Evolutionary conservation across 768 basidiomycete genomes (phyloP).

Genomic region (Cubamyces sp.): DNA sequence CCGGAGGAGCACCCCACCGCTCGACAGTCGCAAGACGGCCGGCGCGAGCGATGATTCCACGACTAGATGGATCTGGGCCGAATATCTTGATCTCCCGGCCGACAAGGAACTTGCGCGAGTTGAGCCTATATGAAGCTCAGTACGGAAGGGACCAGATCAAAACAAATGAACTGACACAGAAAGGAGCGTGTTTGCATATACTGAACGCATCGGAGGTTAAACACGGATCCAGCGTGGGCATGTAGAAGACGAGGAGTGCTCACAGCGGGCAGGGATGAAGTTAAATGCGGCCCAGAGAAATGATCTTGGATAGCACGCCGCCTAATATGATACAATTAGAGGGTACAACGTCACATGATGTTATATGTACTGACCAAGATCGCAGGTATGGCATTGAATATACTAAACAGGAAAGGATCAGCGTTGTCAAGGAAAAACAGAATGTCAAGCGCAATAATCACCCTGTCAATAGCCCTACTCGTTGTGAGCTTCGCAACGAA

Average conservation of each 20-base stretch:
- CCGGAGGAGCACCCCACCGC: conserved; percentile 9
- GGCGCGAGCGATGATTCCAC: conserved; percentile 5
- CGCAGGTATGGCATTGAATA: background rate
- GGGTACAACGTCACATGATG: too few species aligned
- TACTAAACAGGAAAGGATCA: background rate
- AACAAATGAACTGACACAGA: too few species aligned
- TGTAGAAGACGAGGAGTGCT: too few species aligned
- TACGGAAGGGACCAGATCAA: too few species aligned
- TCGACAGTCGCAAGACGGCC: conserved; percentile 5
- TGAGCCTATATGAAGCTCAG: background rate
- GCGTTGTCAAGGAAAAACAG: background rate
- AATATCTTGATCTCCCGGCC: background rate
- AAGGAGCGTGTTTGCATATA: too few species aligned
- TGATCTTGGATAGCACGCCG: too few species aligned
- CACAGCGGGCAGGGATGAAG: too few species aligned
- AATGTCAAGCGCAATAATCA: background rate
- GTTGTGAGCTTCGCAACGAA: background rate
- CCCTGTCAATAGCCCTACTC: conserved; percentile 4
- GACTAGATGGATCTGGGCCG: background rate
- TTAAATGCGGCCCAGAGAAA: too few species aligned
- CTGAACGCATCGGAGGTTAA: too few species aligned
- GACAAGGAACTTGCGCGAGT: background rate
- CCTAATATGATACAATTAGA: too few species aligned
- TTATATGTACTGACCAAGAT: background rate
- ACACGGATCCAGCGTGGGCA: too few species aligned